Evolutionary conservation across 805 yeast species (phyloP).

Genomic region (Candida michaelii): DNA sequence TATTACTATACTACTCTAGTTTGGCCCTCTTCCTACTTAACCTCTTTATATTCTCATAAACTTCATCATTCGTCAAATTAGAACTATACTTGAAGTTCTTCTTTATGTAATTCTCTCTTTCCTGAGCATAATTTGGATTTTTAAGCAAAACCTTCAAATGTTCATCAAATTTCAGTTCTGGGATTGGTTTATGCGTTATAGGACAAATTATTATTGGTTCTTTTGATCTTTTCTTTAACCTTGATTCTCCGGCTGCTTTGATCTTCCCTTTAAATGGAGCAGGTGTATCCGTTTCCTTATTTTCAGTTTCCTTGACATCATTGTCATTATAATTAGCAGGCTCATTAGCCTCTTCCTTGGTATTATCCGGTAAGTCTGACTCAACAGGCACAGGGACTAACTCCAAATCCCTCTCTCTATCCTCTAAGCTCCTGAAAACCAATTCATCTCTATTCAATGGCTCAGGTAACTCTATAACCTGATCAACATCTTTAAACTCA

Average conservation of each 20-base stretch:
- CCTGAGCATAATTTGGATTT: slow-evolving; percentile 76
- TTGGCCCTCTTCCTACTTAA: slow-evolving; percentile 32
- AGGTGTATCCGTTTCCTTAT: neutral
- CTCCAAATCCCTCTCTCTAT: slow-evolving; percentile 16
- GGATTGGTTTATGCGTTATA: slow-evolving; percentile 67
- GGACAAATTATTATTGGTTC: slow-evolving; percentile 65
- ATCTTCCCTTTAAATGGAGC: slow-evolving; percentile 50
- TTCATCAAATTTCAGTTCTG: slow-evolving; percentile 66
- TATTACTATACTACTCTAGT: too few species aligned
- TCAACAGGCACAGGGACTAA: neutral
- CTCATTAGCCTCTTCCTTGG: neutral
- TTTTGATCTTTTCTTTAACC: slow-evolving; percentile 36
- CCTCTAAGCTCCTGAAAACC: slow-evolving; percentile 59
- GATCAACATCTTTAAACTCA: slow-evolving; percentile 61
- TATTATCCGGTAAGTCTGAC: slow-evolving; percentile 9
- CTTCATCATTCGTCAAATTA: slow-evolving; percentile 56
- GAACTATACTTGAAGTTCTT: slow-evolving; percentile 51
- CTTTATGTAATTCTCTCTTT: slow-evolving; percentile 58
- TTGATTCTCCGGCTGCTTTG: slow-evolving; percentile 67
- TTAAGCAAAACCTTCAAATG: slow-evolving; percentile 70
- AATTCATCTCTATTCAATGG: slow-evolving; percentile 62
- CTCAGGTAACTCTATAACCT: slow-evolving; percentile 50
- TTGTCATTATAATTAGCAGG: slow-evolving; percentile 1
- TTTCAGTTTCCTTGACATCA: neutral
- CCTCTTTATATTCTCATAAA: slow-evolving; percentile 59